Evolutionary conservation across 164 flowering plant genomes (phyloP).

Genomic region (Liquidambar formosana): DNA sequence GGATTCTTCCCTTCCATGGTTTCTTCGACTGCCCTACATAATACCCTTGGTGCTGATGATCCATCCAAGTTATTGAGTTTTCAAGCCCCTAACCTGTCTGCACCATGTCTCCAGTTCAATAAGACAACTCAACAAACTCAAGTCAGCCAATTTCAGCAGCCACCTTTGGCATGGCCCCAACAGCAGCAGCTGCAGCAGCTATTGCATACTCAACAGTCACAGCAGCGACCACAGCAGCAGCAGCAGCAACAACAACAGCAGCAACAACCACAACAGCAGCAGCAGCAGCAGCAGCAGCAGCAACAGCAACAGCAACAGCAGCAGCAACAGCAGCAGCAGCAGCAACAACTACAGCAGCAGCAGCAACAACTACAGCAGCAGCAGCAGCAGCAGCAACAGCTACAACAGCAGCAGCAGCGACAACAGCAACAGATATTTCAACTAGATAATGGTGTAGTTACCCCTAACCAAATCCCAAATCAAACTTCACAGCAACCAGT

Average conservation of each 20-base stretch:
- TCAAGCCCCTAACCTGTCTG: constrained; percentile 55
- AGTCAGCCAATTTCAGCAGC: constrained; percentile 55
- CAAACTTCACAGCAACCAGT: constrained; percentile 51
- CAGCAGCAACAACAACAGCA: constrained; percentile 29
- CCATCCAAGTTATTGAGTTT: constrained; percentile 78
- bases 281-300: constrained; percentile 18
- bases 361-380: constrained; percentile 37
- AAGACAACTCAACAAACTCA: constrained; percentile 54
- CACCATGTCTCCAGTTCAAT: constrained; percentile 52
- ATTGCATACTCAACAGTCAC: constrained; percentile 35
- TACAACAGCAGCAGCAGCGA: constrained; percentile 21
- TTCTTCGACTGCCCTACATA: constrained; percentile 49
- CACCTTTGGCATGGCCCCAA: constrained; percentile 51
- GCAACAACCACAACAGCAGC: constrained; percentile 32
- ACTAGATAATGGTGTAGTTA: constrained; percentile 29
- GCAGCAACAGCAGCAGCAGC: constrained; percentile 24
- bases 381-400: constrained; percentile 35
- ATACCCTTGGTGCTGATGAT: constrained; percentile 55
- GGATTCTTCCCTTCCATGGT: constrained; percentile 59
- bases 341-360: constrained; percentile 25
- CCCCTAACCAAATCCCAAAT: constrained; percentile 43
- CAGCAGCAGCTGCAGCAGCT: constrained; percentile 59
- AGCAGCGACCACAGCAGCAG: constrained; percentile 30
- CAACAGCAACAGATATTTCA: constrained; percentile 33
- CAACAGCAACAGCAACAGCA: constrained; percentile 31